phyloP scores from a whole-genome alignment of 2,329 filamentous ascomycete species.

The Basipetospora chlamydospora region DNA sequence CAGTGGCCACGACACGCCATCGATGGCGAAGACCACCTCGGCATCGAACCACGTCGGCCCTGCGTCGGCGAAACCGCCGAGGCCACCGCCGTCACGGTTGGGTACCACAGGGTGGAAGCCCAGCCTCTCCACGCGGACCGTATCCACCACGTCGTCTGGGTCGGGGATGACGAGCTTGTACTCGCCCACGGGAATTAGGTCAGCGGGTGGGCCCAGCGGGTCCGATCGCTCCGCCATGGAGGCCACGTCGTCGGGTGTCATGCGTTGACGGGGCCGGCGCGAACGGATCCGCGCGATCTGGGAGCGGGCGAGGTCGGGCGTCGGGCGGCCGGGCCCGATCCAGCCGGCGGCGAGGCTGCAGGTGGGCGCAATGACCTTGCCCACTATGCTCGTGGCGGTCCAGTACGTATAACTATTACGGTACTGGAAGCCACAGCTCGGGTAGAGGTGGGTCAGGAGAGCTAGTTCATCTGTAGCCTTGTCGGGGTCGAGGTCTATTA shows the following conservation, averaged over 20 bases:
- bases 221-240: constrained; percentile 55
- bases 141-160: constrained; percentile 42
- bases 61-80: constrained; percentile 8
- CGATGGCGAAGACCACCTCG: constrained; percentile 47
- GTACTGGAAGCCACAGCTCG: constrained; percentile 62
- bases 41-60: constrained; percentile 42
- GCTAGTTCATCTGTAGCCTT: constrained; percentile 49
- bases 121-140: constrained; percentile 55
- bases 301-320: constrained; percentile 48
- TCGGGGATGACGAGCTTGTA: constrained; percentile 48
- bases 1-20: constrained; percentile 48
- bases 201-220: constrained; percentile 49
- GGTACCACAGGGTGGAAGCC: constrained; percentile 30
- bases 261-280: constrained; percentile 37
- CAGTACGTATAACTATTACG: constrained; percentile 62
- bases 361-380: constrained; percentile 60
- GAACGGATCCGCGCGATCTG: constrained; percentile 58
- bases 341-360: constrained; percentile 58
- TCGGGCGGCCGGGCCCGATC: constrained; percentile 58
- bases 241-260: constrained; percentile 44
- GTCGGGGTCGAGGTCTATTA: constrained; percentile 62
- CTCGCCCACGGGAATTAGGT: constrained; percentile 50
- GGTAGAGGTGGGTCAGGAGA: constrained; percentile 52
- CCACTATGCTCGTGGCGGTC: constrained; percentile 57
- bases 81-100: no score